These are phyloP conservation scores for Alliaria petiolata DNA, from an alignment of 345 rosid species.

Conservation along the genomic window DNA sequence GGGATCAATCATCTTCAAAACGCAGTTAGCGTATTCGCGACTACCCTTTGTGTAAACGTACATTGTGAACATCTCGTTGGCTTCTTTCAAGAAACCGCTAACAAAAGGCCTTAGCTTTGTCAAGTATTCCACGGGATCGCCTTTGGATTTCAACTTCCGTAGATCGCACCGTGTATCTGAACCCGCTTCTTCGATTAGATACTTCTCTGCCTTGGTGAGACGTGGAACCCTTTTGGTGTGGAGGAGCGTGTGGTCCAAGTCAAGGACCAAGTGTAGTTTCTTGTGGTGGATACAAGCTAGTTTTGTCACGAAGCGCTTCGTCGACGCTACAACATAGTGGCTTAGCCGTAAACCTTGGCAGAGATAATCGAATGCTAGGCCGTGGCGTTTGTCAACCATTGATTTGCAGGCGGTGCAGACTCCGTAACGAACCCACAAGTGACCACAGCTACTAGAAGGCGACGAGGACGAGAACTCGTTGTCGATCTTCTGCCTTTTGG, in stretches of 20 bases:
- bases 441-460: background rate
- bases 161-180: background rate
- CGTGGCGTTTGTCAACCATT: background rate
- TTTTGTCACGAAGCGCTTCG: background rate
- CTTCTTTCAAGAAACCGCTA: slow-evolving; percentile 10
- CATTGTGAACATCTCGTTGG: slow-evolving; percentile 3
- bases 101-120: slow-evolving; percentile 10
- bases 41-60: slow-evolving; percentile 16
- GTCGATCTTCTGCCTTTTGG: background rate
- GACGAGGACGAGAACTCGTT: background rate
- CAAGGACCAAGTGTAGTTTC: slow-evolving; percentile 10
- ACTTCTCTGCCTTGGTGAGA: background rate
- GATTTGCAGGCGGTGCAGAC: background rate
- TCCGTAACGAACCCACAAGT: background rate
- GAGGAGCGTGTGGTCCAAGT: slow-evolving; percentile 21
- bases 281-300: background rate
- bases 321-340: background rate
- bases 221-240: background rate
- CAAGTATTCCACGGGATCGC: background rate
- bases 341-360: background rate
- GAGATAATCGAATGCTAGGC: background rate
- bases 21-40: background rate
- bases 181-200: background rate
- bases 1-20: slow-evolving; percentile 22
- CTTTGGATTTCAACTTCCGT: background rate